These are phyloP conservation scores for Phytopythium litorale DNA, from an alignment of 352 stramenopile genomes.

Conservation along the genomic window DNA sequence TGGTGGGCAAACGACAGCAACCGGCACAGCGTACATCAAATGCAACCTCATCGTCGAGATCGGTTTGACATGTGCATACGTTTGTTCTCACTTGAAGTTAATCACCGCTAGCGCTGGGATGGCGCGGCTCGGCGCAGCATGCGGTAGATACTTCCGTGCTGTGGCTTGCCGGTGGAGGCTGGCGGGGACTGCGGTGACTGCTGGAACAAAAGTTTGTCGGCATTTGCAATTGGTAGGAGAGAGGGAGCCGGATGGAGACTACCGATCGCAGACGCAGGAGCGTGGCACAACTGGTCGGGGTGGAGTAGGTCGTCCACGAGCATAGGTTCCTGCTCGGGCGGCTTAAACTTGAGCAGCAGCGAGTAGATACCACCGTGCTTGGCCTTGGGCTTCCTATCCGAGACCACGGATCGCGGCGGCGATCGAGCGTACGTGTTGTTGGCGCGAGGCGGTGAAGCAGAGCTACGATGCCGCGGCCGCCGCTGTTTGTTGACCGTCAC, in stretches of 20 bases:
- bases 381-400: slow-evolving; percentile 43
- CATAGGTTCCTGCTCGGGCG: slow-evolving; percentile 39
- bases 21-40: too few relatives aligned
- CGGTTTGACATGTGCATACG: too few relatives aligned
- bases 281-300: slow-evolving; percentile 8
- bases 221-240: neutral
- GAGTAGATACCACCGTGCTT: slow-evolving; percentile 81
- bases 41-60: too few relatives aligned
- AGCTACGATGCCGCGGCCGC: slow-evolving; percentile 10
- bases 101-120: too few relatives aligned
- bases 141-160: neutral
- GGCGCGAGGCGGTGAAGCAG: slow-evolving; percentile 7
- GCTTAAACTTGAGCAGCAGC: slow-evolving; percentile 61
- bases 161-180: neutral
- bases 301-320: slow-evolving; percentile 49
- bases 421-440: slow-evolving; percentile 13
- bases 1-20: too few relatives aligned
- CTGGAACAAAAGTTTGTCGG: neutral
- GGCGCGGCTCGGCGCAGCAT: neutral
- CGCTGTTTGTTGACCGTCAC: too few relatives aligned
- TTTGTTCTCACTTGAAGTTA: too few relatives aligned
- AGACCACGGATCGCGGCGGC: slow-evolving; percentile 9
- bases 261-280: slow-evolving; percentile 7
- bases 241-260: neutral
- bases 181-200: neutral